These are phyloP conservation scores for Spathaspora arborariae DNA, from an alignment of 805 yeast species.

Conservation along the genomic window DNA sequence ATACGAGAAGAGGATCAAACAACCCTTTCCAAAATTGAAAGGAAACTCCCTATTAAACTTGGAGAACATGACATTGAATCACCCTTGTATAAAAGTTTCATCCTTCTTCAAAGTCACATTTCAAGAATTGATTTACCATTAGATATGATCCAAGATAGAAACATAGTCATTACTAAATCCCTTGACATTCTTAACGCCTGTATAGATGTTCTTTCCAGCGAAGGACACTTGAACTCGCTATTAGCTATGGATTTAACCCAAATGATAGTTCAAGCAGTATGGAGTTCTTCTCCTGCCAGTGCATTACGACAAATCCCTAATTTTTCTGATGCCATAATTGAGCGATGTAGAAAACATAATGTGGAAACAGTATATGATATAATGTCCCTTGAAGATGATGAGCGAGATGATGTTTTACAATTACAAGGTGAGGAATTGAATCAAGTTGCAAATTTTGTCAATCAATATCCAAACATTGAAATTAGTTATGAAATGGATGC, in stretches of 20 bases:
- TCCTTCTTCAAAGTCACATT: slow-evolving; percentile 78
- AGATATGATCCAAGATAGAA: slow-evolving; percentile 59
- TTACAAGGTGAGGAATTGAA: slow-evolving; percentile 44
- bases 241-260: slow-evolving; percentile 85
- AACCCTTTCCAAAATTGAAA: slow-evolving; percentile 47
- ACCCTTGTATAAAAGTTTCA: slow-evolving; percentile 65
- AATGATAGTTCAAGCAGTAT: slow-evolving; percentile 81
- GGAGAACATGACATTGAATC: slow-evolving; percentile 38
- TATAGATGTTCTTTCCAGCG: slow-evolving; percentile 74
- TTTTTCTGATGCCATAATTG: slow-evolving; percentile 47
- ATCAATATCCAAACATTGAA: slow-evolving; percentile 85
- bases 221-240: slow-evolving; percentile 75
- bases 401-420: slow-evolving; percentile 56
- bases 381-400: slow-evolving; percentile 77
- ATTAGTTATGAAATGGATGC: slow-evolving; percentile 46
- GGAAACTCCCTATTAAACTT: slow-evolving; percentile 60
- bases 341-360: slow-evolving; percentile 48
- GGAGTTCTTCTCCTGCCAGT: slow-evolving; percentile 57
- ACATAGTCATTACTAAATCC: slow-evolving; percentile 45
- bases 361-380: slow-evolving; percentile 79
- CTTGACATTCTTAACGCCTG: slow-evolving; percentile 58
- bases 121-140: slow-evolving; percentile 57
- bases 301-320: slow-evolving; percentile 77
- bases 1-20: slow-evolving; percentile 59
- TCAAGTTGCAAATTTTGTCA: slow-evolving; percentile 82